phyloP scores from a whole-genome alignment of 805 yeast genomes.

The Ogataea minuta region DNA sequence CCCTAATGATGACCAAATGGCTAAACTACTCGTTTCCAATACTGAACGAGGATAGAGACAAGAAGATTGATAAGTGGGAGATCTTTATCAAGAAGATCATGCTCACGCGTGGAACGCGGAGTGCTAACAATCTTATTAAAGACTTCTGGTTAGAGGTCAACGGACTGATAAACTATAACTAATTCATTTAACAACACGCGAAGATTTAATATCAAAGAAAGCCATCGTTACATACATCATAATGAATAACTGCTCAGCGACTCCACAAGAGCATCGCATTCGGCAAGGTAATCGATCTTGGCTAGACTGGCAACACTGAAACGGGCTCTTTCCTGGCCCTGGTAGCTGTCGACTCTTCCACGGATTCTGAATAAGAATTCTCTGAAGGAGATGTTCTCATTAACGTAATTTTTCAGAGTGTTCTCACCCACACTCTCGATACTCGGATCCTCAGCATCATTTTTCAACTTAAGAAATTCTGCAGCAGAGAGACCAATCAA shows the following conservation, averaged over 20 bases:
- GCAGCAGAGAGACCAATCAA: constrained; percentile 63
- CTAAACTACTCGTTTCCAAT: constrained; percentile 31
- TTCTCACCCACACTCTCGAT: constrained; percentile 47
- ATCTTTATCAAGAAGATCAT: constrained; percentile 53
- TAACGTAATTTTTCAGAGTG: constrained; percentile 26
- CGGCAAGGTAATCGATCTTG: constrained; percentile 54
- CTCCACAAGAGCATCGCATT: constrained; percentile 56
- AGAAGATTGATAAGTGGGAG: constrained; percentile 35
- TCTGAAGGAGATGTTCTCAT: constrained; percentile 48
- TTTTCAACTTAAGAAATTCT: constrained; percentile 50
- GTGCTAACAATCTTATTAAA: constrained; percentile 53
- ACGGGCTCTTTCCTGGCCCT: constrained; percentile 73
- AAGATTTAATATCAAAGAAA: constrained; percentile 2
- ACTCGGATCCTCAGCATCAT: constrained; percentile 36
- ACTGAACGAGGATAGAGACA: constrained; percentile 30
- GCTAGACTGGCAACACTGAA: constrained; percentile 60
- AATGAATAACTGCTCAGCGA: constrained; percentile 38
- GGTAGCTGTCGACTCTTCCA: constrained; percentile 81
- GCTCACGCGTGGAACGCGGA: constrained; percentile 64
- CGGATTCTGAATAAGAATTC: constrained; percentile 74
- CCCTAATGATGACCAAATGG: constrained; percentile 49
- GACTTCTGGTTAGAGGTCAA: constrained; percentile 65
- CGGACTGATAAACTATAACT: constrained; percentile 46
- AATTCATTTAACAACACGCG: constrained; percentile 7
- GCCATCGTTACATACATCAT: constrained; percentile 14